Evolutionary conservation across 768 basidiomycete genomes (phyloP).

Genomic region (Artomyces pyxidatus): DNA sequence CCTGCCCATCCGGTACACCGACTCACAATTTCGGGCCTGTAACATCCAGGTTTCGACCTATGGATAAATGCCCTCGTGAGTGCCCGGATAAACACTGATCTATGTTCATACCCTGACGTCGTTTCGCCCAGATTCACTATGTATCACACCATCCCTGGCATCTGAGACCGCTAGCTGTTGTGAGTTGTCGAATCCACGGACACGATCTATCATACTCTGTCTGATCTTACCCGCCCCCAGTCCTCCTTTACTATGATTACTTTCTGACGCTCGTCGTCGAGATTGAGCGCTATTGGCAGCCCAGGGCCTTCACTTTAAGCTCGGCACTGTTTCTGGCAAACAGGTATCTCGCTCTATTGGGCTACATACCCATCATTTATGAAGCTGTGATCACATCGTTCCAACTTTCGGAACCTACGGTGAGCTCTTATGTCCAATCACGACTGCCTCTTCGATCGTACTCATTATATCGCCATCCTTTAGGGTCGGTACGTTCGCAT

Average conservation of each 20-base stretch:
- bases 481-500: not conserved
- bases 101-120: too few species aligned
- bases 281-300: constrained; percentile 35
- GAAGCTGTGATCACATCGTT: not conserved
- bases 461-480: not conserved
- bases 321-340: constrained; percentile 16
- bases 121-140: too few species aligned
- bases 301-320: constrained; percentile 4
- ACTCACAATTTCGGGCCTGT: too few species aligned
- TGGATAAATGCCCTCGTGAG: too few species aligned
- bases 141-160: too few species aligned
- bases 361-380: constrained; percentile 15
- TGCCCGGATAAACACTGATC: too few species aligned
- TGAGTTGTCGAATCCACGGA: too few species aligned
- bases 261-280: constrained; percentile 35
- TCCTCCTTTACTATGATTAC: constrained; percentile 36
- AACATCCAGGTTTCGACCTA: too few species aligned
- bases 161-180: too few species aligned
- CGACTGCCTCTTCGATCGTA: not conserved
- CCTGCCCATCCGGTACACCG: too few species aligned
- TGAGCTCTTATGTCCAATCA: not conserved
- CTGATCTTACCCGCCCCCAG: too few species aligned
- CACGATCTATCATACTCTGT: too few species aligned
- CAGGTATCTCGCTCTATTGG: constrained; percentile 18
- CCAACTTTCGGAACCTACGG: not conserved